Conservation (phyloP, 2,329 filamentous ascomycete species). For the Aureobasidium sp. region DNA sequence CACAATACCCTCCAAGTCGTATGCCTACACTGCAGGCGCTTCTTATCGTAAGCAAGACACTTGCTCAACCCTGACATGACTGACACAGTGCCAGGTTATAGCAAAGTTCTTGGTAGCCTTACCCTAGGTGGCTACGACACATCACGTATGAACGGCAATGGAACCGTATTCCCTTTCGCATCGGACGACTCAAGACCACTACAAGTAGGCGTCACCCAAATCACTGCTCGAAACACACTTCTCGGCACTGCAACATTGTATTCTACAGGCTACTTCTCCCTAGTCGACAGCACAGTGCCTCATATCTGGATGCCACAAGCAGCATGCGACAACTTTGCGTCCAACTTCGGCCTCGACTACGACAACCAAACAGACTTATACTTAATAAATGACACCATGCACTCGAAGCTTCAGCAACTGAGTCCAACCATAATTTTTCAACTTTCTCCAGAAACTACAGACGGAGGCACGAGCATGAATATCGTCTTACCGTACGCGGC, state of each 20-base stretch:
- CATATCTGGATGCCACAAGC: slow-evolving; percentile 35
- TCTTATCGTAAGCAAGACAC: slow-evolving; percentile 18
- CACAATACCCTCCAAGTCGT: slow-evolving; percentile 32
- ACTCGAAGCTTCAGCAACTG: slow-evolving; percentile 25
- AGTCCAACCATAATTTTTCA: slow-evolving; percentile 40
- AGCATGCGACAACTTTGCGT: slow-evolving; percentile 29
- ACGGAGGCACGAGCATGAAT: slow-evolving; percentile 33
- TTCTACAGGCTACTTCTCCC: slow-evolving; percentile 35
- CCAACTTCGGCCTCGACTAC: slow-evolving; percentile 32
- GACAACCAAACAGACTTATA: slow-evolving; percentile 31
- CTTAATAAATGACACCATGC: slow-evolving; percentile 32
- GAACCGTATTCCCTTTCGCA: slow-evolving; percentile 50
- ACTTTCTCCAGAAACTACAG: slow-evolving; percentile 31
- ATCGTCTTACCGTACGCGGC: slow-evolving; percentile 43
- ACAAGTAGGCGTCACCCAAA: slow-evolving; percentile 50
- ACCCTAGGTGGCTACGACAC: slow-evolving; percentile 65
- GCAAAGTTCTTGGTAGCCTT: slow-evolving; percentile 39
- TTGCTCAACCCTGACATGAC: not conserved
- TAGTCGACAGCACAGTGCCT: slow-evolving; percentile 35
- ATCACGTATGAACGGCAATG: slow-evolving; percentile 54
- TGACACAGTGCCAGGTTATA: slow-evolving; percentile 29
- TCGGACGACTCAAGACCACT: slow-evolving; percentile 51
- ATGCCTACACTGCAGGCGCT: slow-evolving; percentile 37
- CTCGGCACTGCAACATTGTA: slow-evolving; percentile 32
- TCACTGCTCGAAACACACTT: slow-evolving; percentile 25